These are phyloP conservation scores for Hymenoscyphus albidus DNA, from an alignment of 2,329 filamentous ascomycete species.

Conservation along the genomic window DNA sequence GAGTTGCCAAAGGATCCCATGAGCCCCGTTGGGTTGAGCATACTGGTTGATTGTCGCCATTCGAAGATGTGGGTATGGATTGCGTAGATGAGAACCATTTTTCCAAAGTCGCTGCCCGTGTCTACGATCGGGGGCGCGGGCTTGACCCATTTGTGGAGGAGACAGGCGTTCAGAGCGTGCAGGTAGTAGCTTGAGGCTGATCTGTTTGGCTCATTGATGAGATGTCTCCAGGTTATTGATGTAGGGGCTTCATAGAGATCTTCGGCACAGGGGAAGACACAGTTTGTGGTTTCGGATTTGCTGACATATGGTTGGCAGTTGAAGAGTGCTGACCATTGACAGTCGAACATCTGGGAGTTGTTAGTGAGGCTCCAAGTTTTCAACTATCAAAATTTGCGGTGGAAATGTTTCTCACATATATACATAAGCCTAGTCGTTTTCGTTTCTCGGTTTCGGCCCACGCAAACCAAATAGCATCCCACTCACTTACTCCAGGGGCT, in stretches of 20 bases:
- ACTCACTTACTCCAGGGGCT: conserved; percentile 17
- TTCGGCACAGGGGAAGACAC: conserved; percentile 29
- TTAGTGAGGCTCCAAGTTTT: background rate
- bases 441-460: conserved; percentile 33
- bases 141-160: conserved; percentile 30
- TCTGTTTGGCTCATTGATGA: conserved; percentile 22
- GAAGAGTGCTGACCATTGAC: conserved; percentile 31
- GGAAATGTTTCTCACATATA: conserved; percentile 26
- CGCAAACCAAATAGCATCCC: conserved; percentile 28
- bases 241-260: conserved; percentile 28
- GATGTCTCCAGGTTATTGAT: conserved; percentile 25
- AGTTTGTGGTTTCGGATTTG: conserved; percentile 33
- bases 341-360: conserved; percentile 27
- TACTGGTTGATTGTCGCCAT: conserved; percentile 29
- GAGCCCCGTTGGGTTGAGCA: conserved; percentile 32
- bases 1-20: conserved; percentile 28
- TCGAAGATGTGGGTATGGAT: conserved; percentile 33
- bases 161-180: conserved; percentile 30
- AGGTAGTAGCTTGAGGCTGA: conserved; percentile 28
- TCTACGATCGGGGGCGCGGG: conserved; percentile 27
- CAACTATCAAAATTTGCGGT: background rate
- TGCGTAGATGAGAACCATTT: conserved; percentile 30
- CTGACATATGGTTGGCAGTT: conserved; percentile 31
- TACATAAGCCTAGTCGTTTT: conserved; percentile 29
- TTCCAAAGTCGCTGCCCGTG: conserved; percentile 25